phyloP scores from a whole-genome alignment of 371 early-diverging fungal genomes.

The Lichtheimia hyalospora region DNA sequence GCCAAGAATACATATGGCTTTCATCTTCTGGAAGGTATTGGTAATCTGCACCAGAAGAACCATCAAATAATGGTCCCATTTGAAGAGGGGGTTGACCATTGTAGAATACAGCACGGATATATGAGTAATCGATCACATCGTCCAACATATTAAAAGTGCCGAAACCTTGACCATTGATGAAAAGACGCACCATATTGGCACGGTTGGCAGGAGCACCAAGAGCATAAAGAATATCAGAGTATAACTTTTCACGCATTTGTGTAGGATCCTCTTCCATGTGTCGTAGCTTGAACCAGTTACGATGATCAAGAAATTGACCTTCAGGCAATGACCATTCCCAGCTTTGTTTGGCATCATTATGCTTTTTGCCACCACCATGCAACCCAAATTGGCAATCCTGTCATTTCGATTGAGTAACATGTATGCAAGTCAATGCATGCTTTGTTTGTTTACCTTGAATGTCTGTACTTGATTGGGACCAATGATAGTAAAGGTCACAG shows the following conservation, averaged over 20 bases:
- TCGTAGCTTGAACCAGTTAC: slow-evolving; percentile 55
- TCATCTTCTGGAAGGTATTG: slow-evolving; percentile 14
- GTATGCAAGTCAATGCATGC: too few relatives aligned
- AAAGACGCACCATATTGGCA: slow-evolving; percentile 56
- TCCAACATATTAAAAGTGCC: slow-evolving; percentile 62
- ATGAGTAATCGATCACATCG: slow-evolving; percentile 49
- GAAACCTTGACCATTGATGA: slow-evolving; percentile 49
- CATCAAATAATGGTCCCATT: slow-evolving; percentile 56
- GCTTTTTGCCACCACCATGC: slow-evolving; percentile 51
- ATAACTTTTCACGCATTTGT: slow-evolving; percentile 61
- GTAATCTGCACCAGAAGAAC: slow-evolving; percentile 53
- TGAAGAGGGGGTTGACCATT: slow-evolving; percentile 38
- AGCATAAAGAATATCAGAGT: slow-evolving; percentile 52
- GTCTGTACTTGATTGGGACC: slow-evolving; percentile 46
- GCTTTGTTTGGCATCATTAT: slow-evolving; percentile 58
- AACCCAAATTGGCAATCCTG: slow-evolving; percentile 45
- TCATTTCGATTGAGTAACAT: neutral
- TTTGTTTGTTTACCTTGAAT: slow-evolving; percentile 21
- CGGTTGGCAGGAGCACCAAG: slow-evolving; percentile 54
- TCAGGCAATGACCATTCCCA: slow-evolving; percentile 46
- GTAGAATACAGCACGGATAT: slow-evolving; percentile 48
- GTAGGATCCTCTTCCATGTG: slow-evolving; percentile 64
- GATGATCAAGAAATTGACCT: slow-evolving; percentile 35
- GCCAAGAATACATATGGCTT: slow-evolving; percentile 30
- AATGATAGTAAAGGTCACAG: slow-evolving; percentile 41